These are phyloP conservation scores for Arthrocladium fulminans DNA, from an alignment of 2,329 filamentous ascomycete species.

Conservation along the genomic window DNA sequence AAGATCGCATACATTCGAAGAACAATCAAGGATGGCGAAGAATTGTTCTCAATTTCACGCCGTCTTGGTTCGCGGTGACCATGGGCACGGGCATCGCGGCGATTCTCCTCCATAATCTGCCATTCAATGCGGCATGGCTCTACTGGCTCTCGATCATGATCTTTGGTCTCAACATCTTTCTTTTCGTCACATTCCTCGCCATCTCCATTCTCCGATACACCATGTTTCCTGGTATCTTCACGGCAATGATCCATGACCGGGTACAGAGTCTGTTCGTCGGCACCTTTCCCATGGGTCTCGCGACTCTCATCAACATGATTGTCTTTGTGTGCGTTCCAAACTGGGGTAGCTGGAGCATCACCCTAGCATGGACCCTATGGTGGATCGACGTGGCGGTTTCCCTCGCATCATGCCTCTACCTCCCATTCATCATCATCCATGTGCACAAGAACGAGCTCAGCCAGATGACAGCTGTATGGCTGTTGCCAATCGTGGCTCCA, in stretches of 20 bases:
- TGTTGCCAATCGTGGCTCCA: slow-evolving; percentile 61
- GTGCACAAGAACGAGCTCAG: slow-evolving; percentile 38
- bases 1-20: neutral
- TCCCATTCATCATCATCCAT: slow-evolving; percentile 34
- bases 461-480: slow-evolving; percentile 56
- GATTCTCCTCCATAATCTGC: slow-evolving; percentile 52
- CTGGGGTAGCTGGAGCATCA: slow-evolving; percentile 49
- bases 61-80: slow-evolving; percentile 49
- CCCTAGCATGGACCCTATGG: slow-evolving; percentile 50
- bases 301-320: slow-evolving; percentile 59
- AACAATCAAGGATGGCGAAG: slow-evolving; percentile 9
- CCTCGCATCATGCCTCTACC: slow-evolving; percentile 43
- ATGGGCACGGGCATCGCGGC: slow-evolving; percentile 62
- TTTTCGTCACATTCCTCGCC: slow-evolving; percentile 41
- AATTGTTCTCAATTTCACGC: slow-evolving; percentile 39
- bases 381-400: slow-evolving; percentile 48
- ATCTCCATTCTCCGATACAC: slow-evolving; percentile 53
- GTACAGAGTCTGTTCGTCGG: slow-evolving; percentile 60
- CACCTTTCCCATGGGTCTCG: slow-evolving; percentile 59
- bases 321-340: slow-evolving; percentile 48
- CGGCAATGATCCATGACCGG: slow-evolving; percentile 55
- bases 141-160: slow-evolving; percentile 51
- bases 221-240: slow-evolving; percentile 57
- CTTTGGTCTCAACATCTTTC: slow-evolving; percentile 49
- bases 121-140: slow-evolving; percentile 50